phyloP scores from a whole-genome alignment of 345 rosid genomes.

The Iberis pinnata region DNA sequence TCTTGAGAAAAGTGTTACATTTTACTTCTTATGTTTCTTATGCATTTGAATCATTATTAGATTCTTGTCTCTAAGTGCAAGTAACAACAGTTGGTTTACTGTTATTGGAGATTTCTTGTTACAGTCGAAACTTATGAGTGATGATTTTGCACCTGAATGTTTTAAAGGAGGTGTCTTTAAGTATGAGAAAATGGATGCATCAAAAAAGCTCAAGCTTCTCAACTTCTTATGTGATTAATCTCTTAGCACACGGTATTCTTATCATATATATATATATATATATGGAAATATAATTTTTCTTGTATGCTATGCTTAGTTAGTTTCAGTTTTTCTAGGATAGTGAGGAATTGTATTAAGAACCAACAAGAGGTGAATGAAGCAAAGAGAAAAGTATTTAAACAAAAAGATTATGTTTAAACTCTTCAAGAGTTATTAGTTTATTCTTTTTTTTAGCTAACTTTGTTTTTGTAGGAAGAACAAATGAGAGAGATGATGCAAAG shows the following conservation, averaged over 20 bases:
- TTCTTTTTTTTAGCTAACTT: too few relatives aligned
- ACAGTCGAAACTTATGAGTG: conserved; percentile 28
- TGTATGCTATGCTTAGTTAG: too few relatives aligned
- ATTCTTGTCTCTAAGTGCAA: conserved; percentile 39
- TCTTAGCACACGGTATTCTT: conserved; percentile 36
- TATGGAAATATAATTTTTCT: too few relatives aligned
- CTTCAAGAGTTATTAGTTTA: too few relatives aligned
- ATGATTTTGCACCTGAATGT: conserved; percentile 19
- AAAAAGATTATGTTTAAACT: too few relatives aligned
- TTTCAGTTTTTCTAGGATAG: not conserved
- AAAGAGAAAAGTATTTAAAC: not conserved
- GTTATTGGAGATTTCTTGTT: conserved; percentile 38
- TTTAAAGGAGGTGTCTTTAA: conserved; percentile 31
- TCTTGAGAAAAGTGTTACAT: not conserved
- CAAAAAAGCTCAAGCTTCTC: conserved; percentile 37
- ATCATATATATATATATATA: too few relatives aligned
- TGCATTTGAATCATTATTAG: conserved; percentile 26
- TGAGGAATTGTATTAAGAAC: conserved; percentile 8
- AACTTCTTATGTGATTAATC: conserved; percentile 51
- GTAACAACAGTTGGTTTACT: conserved; percentile 45
- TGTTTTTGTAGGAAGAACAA: too few relatives aligned
- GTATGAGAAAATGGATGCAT: conserved; percentile 30
- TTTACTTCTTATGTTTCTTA: not conserved
- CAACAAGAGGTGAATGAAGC: conserved; percentile 28
- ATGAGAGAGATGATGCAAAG: too few relatives aligned